Evolutionary conservation across 495 filamentous ascomycete species (phyloP), one percentile per base, ranked within the genome.

Genomic region (Neurospora intermedia): DNA sequence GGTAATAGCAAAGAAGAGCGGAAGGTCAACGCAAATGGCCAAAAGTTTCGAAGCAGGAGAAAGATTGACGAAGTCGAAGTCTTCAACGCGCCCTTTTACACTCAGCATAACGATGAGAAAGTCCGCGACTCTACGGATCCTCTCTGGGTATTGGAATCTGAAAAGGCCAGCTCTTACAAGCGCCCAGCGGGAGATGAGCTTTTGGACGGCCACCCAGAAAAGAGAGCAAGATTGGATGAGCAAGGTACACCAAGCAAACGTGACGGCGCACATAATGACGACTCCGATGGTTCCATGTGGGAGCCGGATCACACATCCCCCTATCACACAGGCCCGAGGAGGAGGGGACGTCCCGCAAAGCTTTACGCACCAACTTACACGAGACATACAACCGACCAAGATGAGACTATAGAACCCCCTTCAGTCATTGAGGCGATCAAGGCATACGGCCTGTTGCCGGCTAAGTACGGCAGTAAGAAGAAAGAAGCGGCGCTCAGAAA

Each of bases 71-170:
- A 81, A 69, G 73, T 82, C 43, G 80, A 82, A 35, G 76, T 80
- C 18, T 80, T 82, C 46, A 77, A 80, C 38, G 81, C 81, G 2
- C 80, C 81, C 2, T 82, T 78, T 70, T 82, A 82, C 72, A 79
- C 75, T 16, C 74, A 79, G 48, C 75, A 54, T 59, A 72, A 73
- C 27, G 23, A 71, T 20, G 71, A 45, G 41, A 70, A 66, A 46
- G 43, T 71, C 2, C 46, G 41, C 23, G 46, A 71, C 16, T 72
- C 42, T 46, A 72, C 46, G 7, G 76, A 80, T 74, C 73, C 75
- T 23, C 69, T 78, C 15, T 75, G 75, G 76, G 43, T 70, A 23
- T 54, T 70, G 23, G 74, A 74, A 10, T 70, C 72, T 41, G 75
- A 76, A 69, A 69, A 46, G 39, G 54, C 27, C 54, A 35, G 54